Base-by-base conservation (phyloP, 2,329 filamentous ascomycete species). In the Metarhizium sp. region DNA sequence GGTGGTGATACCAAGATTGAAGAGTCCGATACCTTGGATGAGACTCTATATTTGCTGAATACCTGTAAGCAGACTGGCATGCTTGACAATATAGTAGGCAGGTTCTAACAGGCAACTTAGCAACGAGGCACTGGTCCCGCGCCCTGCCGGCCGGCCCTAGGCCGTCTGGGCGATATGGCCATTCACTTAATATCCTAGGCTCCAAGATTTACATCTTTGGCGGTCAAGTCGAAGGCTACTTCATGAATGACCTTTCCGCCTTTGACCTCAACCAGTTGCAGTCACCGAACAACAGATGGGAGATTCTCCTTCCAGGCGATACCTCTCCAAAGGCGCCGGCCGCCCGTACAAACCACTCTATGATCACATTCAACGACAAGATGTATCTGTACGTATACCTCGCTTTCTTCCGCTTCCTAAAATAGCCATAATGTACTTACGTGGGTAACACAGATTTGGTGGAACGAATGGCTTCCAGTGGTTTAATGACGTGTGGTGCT, bases 401-500 rank as follows among this genome's bases (percentile, higher is more conserved):
- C 16, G 13, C 20, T 30, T 16, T 16, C 14, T 30, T 4, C 11
- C 25, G n/a, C 16, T 36, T 14, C 14, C 2, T 42, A 2, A 18
- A 29, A 25, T 16, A 7, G 43, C 34, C 4, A 16, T 32, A 43
- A 42, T 20, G 29, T 30, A 29, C 50, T 29, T 20, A 51, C 43
- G 30, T 51, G 59, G 63, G 4, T 51, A 11, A 29, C 55, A 30
- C 62, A 94, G 88, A n/a, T 99, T 99, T 68, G 94, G 94, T 63
- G 94, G 94, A 59, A 99, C 94, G 2, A 96, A 99, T 67, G 94
- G 94, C 45, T 83, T 92, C 55, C 85, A 89, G 65, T 99, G 94
- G 95, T 99, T 97, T 75, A 99, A 97, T 69, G 94, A 99, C 68
- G 94, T 99, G 50, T 99, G 94, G 94, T 90, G 86, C 53, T 99